A percentile compares a stretch with the other conserved stretches of the same genome.
These are phyloP conservation scores for Metschnikowia kunwiensis DNA, from an alignment of 805 yeast species.

Conservation along the genomic window DNA sequence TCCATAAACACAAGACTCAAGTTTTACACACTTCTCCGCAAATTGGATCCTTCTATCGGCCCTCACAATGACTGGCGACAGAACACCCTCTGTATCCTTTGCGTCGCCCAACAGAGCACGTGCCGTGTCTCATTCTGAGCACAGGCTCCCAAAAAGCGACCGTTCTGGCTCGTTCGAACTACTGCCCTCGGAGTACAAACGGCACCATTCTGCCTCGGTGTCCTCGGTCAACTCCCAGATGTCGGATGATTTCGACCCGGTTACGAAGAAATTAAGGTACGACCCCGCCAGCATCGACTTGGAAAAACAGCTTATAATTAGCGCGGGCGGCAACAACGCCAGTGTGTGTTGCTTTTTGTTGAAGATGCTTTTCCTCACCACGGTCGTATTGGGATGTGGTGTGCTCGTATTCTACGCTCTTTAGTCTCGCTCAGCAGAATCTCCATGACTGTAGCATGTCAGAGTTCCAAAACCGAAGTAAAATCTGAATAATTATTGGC, in stretches of 20 bases:
- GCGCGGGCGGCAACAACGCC: conserved; percentile 39
- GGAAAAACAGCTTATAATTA: conserved; percentile 33
- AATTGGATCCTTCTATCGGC: neutral
- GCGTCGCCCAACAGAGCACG: conserved; percentile 7
- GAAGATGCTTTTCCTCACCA: conserved; percentile 28
- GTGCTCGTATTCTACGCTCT: conserved; percentile 37
- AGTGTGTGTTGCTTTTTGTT: conserved; percentile 31
- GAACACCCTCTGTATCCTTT: conserved; percentile 2
- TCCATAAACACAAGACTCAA: no score
- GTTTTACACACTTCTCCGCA: neutral
- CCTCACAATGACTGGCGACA: neutral
- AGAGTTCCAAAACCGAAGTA: no score
- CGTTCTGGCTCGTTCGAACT: conserved; percentile 4
- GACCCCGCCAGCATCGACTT: conserved; percentile 26
- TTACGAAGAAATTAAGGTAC: neutral
- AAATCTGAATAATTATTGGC: no score
- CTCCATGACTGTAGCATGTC: no score
- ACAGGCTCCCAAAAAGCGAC: neutral
- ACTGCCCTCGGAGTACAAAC: conserved; percentile 10
- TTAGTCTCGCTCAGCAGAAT: no score
- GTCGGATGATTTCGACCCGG: conserved; percentile 2
- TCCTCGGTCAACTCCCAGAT: conserved; percentile 23
- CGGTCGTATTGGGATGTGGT: conserved; percentile 32
- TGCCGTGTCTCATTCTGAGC: conserved; percentile 8
- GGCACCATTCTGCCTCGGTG: conserved; percentile 26